Base-by-base conservation (phyloP, 345 rosid genomes). In the Gossypium stocksii region DNA sequence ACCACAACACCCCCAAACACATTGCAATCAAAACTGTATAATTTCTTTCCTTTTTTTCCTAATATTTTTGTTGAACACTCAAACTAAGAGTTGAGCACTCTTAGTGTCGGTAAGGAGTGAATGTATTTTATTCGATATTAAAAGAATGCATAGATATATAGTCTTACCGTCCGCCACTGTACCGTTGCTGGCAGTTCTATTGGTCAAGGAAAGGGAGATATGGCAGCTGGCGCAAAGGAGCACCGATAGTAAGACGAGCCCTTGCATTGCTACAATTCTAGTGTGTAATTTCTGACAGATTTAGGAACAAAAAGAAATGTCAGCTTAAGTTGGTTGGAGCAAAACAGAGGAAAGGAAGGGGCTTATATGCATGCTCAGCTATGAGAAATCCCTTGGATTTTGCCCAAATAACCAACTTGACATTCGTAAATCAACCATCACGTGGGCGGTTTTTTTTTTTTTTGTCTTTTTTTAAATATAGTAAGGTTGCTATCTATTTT, bases 191-290 rank as follows among this genome's bases (percentile, higher is more conserved):
- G 66, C 19, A 19, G 71, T 22, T 3, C 4, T 3, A 34, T 54
- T 38, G 63, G 51, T 54, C 5, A 23, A 15, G 3, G 74, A 53
- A 19, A 54, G 49, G 49, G 74, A 4, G 62, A 70, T 3, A 2
- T 38, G 74, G 49, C 49, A 70, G 63, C 27, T 54, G 74, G 63
- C 63, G 51, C 49, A 70, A 54, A 70, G 74, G 61, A 70, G 74
- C 63, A 70, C 74, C 63, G 19, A 70, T 49, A 70, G 12, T 12
- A 70, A 54, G 29, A 54, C 49, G n/a, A 54, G 46, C 74, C 63
- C 29, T 70, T 10, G 62, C 74, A 70, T 70, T 29, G 71, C 71
- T 46, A 3, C 20, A n/a, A 54, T 29, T 54, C 43, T 53, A 34
- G 9, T n/a, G 3, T 34, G 61, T 52, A 53, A 25, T 52, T 53